These are phyloP conservation scores for Sugiyamaella boreocaroliniensis DNA, from an alignment of 805 yeast genomes.

Conservation along the genomic window DNA sequence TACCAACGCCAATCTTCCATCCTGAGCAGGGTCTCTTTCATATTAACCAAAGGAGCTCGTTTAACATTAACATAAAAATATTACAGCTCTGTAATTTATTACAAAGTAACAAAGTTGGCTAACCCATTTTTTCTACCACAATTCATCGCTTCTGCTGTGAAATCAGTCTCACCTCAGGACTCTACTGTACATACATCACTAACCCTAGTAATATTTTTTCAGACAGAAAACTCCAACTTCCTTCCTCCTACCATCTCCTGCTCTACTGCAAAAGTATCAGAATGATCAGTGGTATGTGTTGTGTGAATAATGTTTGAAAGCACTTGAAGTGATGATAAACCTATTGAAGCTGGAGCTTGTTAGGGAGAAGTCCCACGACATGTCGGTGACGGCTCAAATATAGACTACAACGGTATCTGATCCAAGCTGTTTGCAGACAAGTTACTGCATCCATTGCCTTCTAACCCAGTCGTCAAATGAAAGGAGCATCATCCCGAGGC, in stretches of 20 bases:
- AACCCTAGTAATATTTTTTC: background rate
- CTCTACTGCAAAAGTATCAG: background rate
- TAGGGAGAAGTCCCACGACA: conserved; percentile 14
- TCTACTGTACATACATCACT: background rate
- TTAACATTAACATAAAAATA: no score
- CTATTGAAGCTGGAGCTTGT: conserved; percentile 11
- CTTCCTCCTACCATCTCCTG: background rate
- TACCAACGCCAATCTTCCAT: no score
- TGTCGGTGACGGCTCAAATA: conserved; percentile 37
- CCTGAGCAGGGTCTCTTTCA: no score
- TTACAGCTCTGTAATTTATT: no score
- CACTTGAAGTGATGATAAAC: conserved; percentile 8
- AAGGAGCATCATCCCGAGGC: conserved; percentile 14
- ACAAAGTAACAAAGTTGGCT: no score
- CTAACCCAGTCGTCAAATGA: background rate
- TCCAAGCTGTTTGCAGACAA: background rate
- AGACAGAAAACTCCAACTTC: background rate
- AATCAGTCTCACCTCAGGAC: no score
- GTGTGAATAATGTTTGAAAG: background rate
- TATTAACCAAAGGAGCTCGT: no score
- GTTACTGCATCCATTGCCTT: background rate
- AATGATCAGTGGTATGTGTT: background rate
- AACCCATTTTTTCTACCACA: no score
- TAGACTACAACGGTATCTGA: conserved; percentile 98
- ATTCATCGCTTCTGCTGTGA: no score